phyloP scores from a whole-genome alignment of 2,329 filamentous ascomycete genomes.

The Fusarium sp. region DNA sequence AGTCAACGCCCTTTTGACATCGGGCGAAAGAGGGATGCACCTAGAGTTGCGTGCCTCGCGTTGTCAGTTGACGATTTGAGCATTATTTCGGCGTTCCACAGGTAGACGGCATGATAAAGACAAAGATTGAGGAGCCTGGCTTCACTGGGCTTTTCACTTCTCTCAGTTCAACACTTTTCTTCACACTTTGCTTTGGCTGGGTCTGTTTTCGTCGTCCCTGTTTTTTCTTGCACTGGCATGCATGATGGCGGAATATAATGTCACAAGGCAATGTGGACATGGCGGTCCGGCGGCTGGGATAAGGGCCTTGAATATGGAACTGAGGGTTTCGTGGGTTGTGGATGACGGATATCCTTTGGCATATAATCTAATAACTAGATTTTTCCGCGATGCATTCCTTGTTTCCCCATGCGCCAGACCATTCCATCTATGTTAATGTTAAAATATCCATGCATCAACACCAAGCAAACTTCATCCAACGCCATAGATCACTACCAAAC shows the following conservation, averaged over 20 bases:
- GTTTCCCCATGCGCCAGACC: background rate
- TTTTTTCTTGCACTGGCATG: constrained; percentile 19
- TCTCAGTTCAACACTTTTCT: constrained; percentile 4
- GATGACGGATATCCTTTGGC: constrained; percentile 23
- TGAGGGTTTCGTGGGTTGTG: constrained; percentile 10
- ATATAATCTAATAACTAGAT: constrained; percentile 34
- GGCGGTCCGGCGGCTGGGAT: constrained; percentile 18
- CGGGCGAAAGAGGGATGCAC: constrained; percentile 1
- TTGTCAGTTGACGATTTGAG: constrained; percentile 32
- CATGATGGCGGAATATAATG: constrained; percentile 30
- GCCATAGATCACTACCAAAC: background rate
- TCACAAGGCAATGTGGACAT: constrained; percentile 9
- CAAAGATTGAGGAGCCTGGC: constrained; percentile 13
- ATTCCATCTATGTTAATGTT: constrained; percentile 5
- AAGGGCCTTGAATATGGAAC: constrained; percentile 21
- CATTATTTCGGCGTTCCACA: constrained; percentile 44
- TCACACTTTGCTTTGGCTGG: constrained; percentile 6
- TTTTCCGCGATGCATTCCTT: background rate
- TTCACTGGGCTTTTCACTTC: constrained; percentile 6
- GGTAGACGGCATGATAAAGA: constrained; percentile 38
- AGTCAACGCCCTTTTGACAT: constrained; percentile 29
- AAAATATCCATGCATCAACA: background rate
- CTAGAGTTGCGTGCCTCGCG: constrained; percentile 16
- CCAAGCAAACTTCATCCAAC: constrained; percentile 10
- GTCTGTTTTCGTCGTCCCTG: constrained; percentile 17